These are phyloP conservation scores for Pseudodiploospora longispora DNA, from an alignment of 2,329 filamentous ascomycete species.

Conservation along the genomic window DNA sequence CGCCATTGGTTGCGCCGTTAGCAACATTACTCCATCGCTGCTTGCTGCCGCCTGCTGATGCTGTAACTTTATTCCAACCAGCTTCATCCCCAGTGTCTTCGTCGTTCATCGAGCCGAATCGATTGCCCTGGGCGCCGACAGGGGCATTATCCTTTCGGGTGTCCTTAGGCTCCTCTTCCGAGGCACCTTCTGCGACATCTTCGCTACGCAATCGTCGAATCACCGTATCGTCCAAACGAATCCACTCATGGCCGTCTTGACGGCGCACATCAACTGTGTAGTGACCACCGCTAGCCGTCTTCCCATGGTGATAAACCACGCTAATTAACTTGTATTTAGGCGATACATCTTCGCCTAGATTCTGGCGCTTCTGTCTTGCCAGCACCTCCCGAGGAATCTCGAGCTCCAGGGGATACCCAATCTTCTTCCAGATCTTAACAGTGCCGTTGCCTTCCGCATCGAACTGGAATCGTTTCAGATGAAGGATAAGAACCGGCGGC, in stretches of 20 bases:
- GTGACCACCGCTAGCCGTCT: conserved; percentile 90
- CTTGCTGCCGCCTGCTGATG: conserved; percentile 57
- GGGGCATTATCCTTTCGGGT: conserved; percentile 50
- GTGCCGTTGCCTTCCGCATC: conserved; percentile 72
- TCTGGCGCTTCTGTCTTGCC: conserved; percentile 60
- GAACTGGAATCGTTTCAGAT: conserved; percentile 96
- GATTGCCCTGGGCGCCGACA: conserved; percentile 60
- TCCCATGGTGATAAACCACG: conserved; percentile 95
- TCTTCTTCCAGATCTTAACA: conserved; percentile 97
- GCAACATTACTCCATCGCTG: conserved; percentile 53
- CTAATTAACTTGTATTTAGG: conserved; percentile 81
- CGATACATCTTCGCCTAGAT: conserved; percentile 55
- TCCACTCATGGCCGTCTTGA: conserved; percentile 93
- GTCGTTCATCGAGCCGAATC: conserved; percentile 64
- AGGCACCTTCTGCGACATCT: conserved; percentile 76
- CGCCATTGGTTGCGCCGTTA: conserved; percentile 54
- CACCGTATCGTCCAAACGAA: conserved; percentile 88
- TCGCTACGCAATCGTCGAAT: conserved; percentile 79
- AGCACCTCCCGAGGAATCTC: conserved; percentile 90
- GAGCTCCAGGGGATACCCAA: conserved; percentile 89
- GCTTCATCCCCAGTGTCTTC: conserved; percentile 59
- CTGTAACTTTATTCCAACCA: conserved; percentile 76
- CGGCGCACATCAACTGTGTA: conserved; percentile 96
- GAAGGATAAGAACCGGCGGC: conserved; percentile 85
- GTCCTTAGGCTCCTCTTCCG: conserved; percentile 65